Base-by-base conservation (phyloP, 1,284 basidiomycete species). In the Ustilago crameri region DNA sequence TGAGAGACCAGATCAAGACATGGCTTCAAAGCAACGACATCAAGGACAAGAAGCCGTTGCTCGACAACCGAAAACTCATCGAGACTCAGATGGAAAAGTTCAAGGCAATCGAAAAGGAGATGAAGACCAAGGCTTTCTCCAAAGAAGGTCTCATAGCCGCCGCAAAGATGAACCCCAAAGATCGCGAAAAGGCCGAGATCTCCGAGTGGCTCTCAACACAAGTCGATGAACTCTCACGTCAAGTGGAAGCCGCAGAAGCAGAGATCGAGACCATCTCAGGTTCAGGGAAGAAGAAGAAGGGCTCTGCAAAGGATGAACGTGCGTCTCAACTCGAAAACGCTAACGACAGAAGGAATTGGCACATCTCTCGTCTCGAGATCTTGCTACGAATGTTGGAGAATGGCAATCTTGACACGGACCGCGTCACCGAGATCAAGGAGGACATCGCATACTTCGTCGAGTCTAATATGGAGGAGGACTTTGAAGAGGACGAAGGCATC, bases 31-130 rank as follows among this genome's bases (percentile, higher is more conserved):
- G 91, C 85, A 95, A 93, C 85, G 96, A 99, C 86, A 98, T 99
- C 86, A 98, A 98, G 87, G 96, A 99, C 89, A 99, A 98, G 89
- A 90, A 90, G 40, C 87, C 89, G 59, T 87, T 99, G 76, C 86
- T 96, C 80, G 95, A 98, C 55, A 95, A 96, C 86, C 89, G 96
- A 75, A 91, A 90, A 84, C 86, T 98, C 71, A 99, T 99, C 84
- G 96, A 99, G 86, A 96, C 93, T 79, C 96, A 98, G 96, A 99
- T 99, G 96, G 96, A 99, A 86, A 93, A 93, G 82, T 99, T 99
- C 89, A 99, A 99, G 83, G 95, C 95, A 23, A 93, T 93, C 85
- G 96, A 99, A 86, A 99, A 98, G 87, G 96, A 98, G 86, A 98
- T 98, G 94, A 99, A 99, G 88, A 98, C 96, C 68, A 99, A 99